A percentile compares a stretch with the other conserved stretches of the same genome.
These are phyloP conservation scores for Phytophthora pseudosyringae DNA, from an alignment of 352 stramenopile species.

Conservation along the genomic window DNA sequence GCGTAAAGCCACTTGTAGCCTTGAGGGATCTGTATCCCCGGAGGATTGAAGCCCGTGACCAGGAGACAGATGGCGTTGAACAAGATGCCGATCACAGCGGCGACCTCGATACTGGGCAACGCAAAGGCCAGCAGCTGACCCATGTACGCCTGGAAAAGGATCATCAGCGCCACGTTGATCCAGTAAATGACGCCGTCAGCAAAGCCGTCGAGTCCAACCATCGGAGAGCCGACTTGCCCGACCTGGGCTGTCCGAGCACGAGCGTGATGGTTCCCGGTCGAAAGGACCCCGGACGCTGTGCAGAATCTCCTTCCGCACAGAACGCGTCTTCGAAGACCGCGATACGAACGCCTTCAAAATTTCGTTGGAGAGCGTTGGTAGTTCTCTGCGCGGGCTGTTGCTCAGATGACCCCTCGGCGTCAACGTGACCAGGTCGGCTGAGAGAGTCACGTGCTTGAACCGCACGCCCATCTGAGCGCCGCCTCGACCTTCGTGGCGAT, in stretches of 20 bases:
- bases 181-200: constrained; percentile 40
- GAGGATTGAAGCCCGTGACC: constrained; percentile 54
- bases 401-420: constrained; percentile 10
- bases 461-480: constrained; percentile 60
- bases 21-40: constrained; percentile 37
- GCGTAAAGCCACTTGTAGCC: constrained; percentile 56
- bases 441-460: constrained; percentile 57
- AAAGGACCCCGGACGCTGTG: constrained; percentile 20
- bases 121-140: constrained; percentile 43
- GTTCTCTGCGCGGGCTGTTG: constrained; percentile 15
- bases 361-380: constrained; percentile 57
- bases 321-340: constrained; percentile 47
- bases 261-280: constrained; percentile 18
- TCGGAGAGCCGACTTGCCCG: constrained; percentile 30
- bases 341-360: constrained; percentile 45
- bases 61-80: constrained; percentile 48
- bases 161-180: constrained; percentile 40
- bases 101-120: constrained; percentile 47
- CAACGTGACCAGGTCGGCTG: constrained; percentile 47
- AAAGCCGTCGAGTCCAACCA: constrained; percentile 51
- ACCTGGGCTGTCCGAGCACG: constrained; percentile 12
- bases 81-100: constrained; percentile 40
- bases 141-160: constrained; percentile 50
- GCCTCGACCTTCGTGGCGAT: constrained; percentile 50
- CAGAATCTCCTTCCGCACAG: constrained; percentile 23